Base-by-base conservation (phyloP, 192 early-diverging fungal species). In the Pilobolus umbonatus region DNA sequence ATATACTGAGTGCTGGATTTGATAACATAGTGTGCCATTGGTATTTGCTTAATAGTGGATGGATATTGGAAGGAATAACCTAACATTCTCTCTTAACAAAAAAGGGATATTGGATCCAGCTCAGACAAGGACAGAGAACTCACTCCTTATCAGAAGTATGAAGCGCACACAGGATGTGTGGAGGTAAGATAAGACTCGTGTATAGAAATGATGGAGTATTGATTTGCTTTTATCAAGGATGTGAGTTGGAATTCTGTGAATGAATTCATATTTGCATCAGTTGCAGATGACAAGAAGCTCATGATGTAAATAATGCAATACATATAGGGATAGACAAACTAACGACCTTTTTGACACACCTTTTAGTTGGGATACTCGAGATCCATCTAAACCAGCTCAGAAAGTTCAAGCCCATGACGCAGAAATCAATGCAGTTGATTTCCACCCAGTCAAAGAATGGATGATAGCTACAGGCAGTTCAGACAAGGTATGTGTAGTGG, bases 381-480 rank as follows among this genome's bases (percentile, higher is more conserved):
- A 78, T 46, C 72, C 63, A 15, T 70, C 79, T 57, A 80, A 84
- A 59, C 88, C 94, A 0, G 74, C 70, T 6, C 81, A 86, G 30
- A 79, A 85, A 48, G 80, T 93, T n/a, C 78, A 90, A 22, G 96
- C 94, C 0, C 96, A 99, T 76, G 69, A 78, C n/a, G 87, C 85
- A 30, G 96, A 99, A 68, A 85, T 96, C 58, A 99, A 99, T 68
- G 88, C 87, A 66, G 90, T 99, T 0, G 86, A 92, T 9, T 99
- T 95, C 71, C 94, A 95, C 69, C 94, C 93, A 17, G 79, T 73
- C 45, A 92, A 88, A 59, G 95, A 95, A 66, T 87, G 75, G 57
- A 76, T 99, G 42, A 74, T 99, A 28, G 89, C 89, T 1, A 99
- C 96, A 11, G 96, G 94, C 39, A 93, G 94, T 5, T 87, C 91